These are phyloP conservation scores for Daldinia eschscholtzii DNA, from an alignment of 2,329 filamentous ascomycete species.

Conservation along the genomic window DNA sequence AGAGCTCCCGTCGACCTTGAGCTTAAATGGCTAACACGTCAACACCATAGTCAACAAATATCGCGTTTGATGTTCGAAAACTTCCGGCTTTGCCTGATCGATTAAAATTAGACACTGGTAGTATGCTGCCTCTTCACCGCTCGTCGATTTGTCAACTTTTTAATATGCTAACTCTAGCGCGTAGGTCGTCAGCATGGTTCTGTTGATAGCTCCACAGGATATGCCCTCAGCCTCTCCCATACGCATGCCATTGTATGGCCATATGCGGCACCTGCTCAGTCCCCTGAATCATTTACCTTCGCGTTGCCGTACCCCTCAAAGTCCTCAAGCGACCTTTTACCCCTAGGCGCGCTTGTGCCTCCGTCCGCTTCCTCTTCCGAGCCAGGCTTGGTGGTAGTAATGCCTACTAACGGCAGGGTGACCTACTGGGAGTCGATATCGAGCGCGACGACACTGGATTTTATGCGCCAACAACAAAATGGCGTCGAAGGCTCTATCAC, in stretches of 20 bases:
- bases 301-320: constrained; percentile 80
- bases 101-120: constrained; percentile 73
- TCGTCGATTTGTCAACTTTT: background rate
- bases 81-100: constrained; percentile 84
- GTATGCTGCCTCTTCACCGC: constrained; percentile 61
- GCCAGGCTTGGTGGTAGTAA: constrained; percentile 87
- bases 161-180: constrained; percentile 43
- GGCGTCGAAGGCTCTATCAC: constrained; percentile 81
- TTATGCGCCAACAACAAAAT: constrained; percentile 84
- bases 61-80: constrained; percentile 87
- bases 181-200: constrained; percentile 74
- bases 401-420: constrained; percentile 85
- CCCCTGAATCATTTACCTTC: constrained; percentile 84
- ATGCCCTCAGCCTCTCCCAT: constrained; percentile 84
- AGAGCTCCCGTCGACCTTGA: constrained; percentile 9
- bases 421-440: constrained; percentile 97
- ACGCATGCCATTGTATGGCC: constrained; percentile 91
- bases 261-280: constrained; percentile 76
- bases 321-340: constrained; percentile 76
- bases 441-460: constrained; percentile 84
- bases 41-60: constrained; percentile 77
- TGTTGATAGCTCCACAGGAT: constrained; percentile 74
- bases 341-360: constrained; percentile 85
- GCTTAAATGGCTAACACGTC: constrained; percentile 38
- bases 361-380: constrained; percentile 82